Conservation (phyloP, 768 basidiomycete genomes). For the Pisolithus marmoratus region DNA sequence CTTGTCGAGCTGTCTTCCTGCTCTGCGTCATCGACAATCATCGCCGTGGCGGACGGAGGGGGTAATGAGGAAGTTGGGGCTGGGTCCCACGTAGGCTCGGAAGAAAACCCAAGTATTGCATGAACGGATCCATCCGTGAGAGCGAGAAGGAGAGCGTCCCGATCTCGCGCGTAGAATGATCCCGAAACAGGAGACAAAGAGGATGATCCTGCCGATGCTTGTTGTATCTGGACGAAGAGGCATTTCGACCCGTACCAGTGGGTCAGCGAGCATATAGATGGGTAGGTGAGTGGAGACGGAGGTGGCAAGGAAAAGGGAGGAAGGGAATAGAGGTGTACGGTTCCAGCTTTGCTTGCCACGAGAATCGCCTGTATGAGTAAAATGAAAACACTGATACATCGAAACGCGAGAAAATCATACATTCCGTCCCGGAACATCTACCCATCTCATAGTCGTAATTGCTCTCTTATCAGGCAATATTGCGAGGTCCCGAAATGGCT, state of each 20-base stretch:
- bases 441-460: conserved; percentile 54
- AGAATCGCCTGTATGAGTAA: conserved; percentile 44
- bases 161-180: conserved; percentile 42
- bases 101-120: conserved; percentile 46
- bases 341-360: conserved; percentile 54
- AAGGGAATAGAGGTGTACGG: conserved; percentile 51
- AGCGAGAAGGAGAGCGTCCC: conserved; percentile 52
- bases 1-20: too few species aligned
- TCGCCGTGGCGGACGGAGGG: too few species aligned
- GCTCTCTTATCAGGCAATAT: conserved; percentile 36
- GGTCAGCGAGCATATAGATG: conserved; percentile 5
- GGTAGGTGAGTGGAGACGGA: too few species aligned
- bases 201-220: conserved; percentile 53
- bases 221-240: conserved; percentile 42
- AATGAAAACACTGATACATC: conserved; percentile 4
- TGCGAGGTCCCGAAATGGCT: conserved; percentile 21
- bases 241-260: conserved; percentile 47
- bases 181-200: conserved; percentile 56
- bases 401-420: conserved; percentile 28
- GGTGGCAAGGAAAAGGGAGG: conserved; percentile 6
- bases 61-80: conserved; percentile 1
- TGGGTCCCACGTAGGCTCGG: conserved; percentile 38
- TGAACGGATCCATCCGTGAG: conserved; percentile 71
- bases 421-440: conserved; percentile 32
- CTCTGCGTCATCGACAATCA: too few species aligned